Conservation (phyloP, 2,329 filamentous ascomycete species). For the Fusarium verrucosum region DNA sequence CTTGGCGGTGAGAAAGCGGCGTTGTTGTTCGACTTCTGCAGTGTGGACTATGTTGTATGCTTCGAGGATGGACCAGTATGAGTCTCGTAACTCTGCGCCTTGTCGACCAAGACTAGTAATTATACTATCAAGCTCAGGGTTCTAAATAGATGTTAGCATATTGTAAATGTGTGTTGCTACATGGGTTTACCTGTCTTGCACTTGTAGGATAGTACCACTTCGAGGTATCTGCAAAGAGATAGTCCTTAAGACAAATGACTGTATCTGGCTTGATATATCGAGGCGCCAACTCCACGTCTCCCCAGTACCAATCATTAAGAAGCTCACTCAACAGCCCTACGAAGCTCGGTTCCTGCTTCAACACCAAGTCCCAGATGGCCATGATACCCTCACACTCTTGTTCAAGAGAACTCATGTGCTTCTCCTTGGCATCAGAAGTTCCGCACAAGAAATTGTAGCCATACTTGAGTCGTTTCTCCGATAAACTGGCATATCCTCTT, state of each 20-base stretch:
- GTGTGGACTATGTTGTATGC: not conserved
- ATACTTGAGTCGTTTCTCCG: constrained; percentile 13
- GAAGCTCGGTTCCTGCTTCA: not conserved
- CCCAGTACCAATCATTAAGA: constrained; percentile 14
- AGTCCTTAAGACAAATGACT: not conserved
- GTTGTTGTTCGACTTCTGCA: not conserved
- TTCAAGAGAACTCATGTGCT: not conserved
- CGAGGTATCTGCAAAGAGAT: constrained; percentile 3
- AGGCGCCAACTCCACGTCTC: constrained; percentile 9
- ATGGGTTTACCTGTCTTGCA: not conserved
- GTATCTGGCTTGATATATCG: not conserved
- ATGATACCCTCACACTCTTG: constrained; percentile 17
- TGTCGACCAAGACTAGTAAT: constrained; percentile 14
- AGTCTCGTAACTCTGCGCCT: constrained; percentile 1
- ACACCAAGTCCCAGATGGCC: constrained; percentile 19
- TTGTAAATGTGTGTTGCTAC: not conserved
- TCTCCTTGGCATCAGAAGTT: not conserved
- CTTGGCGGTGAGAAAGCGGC: not conserved
- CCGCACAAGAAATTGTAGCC: constrained; percentile 21
- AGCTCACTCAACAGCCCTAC: constrained; percentile 10
- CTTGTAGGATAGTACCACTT: constrained; percentile 26
- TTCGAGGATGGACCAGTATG: constrained; percentile 16
- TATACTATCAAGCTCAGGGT: not conserved
- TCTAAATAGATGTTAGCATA: not conserved
- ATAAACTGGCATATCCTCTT: constrained; percentile 1